Percentiles rank a stretch among this genome's conserved stretches.
Evolutionary conservation across 352 stramenopile genomes (phyloP).

Genomic region (Phytopythium helicoides): DNA sequence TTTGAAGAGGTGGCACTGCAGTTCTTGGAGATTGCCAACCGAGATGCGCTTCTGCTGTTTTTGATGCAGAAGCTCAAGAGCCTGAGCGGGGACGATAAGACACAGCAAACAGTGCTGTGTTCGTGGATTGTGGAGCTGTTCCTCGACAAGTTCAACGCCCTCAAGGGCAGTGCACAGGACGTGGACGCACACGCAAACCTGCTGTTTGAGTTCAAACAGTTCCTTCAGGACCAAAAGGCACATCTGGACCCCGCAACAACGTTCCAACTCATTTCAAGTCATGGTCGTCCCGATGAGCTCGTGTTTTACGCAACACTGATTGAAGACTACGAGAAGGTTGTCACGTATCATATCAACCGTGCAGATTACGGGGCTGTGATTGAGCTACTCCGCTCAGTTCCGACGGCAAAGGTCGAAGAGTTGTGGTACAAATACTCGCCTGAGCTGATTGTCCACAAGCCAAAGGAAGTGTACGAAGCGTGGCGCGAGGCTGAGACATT

Average conservation of each 20-base stretch:
- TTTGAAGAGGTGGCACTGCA: conserved; percentile 91
- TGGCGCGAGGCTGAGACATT: conserved; percentile 90
- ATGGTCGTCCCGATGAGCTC: conserved; percentile 91
- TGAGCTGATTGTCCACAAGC: conserved; percentile 90
- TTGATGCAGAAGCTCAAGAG: conserved; percentile 88
- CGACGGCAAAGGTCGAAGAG: conserved; percentile 90
- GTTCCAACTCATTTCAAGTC: conserved; percentile 89
- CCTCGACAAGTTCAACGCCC: conserved; percentile 88
- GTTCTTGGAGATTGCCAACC: conserved; percentile 87
- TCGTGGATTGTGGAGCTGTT: conserved; percentile 94
- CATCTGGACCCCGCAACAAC: conserved; percentile 89
- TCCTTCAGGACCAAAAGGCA: conserved; percentile 87
- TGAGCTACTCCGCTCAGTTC: conserved; percentile 83
- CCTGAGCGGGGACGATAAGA: conserved; percentile 82
- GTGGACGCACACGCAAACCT: conserved; percentile 84
- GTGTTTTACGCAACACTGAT: conserved; percentile 93
- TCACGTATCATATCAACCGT: conserved; percentile 91
- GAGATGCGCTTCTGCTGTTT: conserved; percentile 84
- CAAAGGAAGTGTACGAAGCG: conserved; percentile 88
- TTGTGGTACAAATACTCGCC: conserved; percentile 95
- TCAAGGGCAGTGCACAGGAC: conserved; percentile 80
- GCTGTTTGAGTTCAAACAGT: conserved; percentile 91
- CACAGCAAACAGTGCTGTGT: conserved; percentile 90
- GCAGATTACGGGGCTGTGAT: conserved; percentile 89
- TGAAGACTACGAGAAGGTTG: conserved; percentile 93